These are phyloP conservation scores for Berberis vulgaris DNA, from an alignment of 164 flowering plant genomes.

Conservation along the genomic window DNA sequence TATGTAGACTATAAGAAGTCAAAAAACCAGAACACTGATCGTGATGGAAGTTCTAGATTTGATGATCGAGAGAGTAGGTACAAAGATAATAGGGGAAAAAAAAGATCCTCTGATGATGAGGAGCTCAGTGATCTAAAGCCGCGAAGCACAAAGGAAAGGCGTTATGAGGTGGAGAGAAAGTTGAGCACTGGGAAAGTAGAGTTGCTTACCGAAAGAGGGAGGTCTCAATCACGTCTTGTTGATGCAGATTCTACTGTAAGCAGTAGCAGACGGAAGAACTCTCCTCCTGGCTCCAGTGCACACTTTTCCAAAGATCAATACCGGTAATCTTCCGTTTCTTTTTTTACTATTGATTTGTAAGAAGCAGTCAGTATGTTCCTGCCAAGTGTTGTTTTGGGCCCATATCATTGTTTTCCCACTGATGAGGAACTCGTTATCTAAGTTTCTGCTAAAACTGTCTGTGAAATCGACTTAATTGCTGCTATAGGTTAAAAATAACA, in stretches of 20 bases:
- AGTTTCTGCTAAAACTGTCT: no score
- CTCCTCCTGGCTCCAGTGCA: constrained; percentile 19
- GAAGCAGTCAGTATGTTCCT: not conserved
- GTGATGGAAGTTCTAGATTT: constrained; percentile 32
- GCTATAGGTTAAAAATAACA: no score
- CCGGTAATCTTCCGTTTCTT: constrained; percentile 9
- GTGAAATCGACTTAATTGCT: no score
- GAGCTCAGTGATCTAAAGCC: constrained; percentile 30
- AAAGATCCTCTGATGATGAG: constrained; percentile 35
- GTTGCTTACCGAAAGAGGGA: constrained; percentile 29
- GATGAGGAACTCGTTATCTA: no score
- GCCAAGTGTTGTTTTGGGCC: no score
- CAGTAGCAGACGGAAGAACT: constrained; percentile 17
- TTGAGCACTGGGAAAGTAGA: constrained; percentile 26
- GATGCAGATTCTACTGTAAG: constrained; percentile 22
- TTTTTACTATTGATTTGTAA: not conserved
- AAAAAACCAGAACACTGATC: constrained; percentile 25
- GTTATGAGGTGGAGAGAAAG: constrained; percentile 30
- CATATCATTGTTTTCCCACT: no score
- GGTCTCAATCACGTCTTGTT: constrained; percentile 34
- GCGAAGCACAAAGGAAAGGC: constrained; percentile 32
- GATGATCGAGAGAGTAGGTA: constrained; percentile 36
- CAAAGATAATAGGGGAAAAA: constrained; percentile 37
- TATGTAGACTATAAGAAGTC: constrained; percentile 33
- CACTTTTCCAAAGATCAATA: constrained; percentile 13